A percentile compares a stretch with the other conserved stretches of the same genome.
Conservation (phyloP, 805 yeast genomes). For the Saccharomycopsis synnaedendra region DNA sequence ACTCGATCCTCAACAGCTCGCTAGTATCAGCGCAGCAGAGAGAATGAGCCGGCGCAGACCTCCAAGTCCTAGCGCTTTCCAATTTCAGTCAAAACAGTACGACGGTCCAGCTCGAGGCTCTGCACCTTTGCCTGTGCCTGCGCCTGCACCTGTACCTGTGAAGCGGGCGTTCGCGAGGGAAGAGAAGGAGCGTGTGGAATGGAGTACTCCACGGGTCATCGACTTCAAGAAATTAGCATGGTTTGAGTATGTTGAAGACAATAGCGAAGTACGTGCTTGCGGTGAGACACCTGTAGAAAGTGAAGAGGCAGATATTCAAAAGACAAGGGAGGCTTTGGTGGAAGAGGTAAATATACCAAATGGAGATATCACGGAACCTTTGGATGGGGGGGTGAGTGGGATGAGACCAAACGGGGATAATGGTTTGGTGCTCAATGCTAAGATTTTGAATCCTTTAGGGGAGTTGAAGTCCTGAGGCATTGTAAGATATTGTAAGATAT, state of each 20-base stretch:
- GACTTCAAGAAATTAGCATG: conserved; percentile 16
- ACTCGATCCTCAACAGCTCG: background rate
- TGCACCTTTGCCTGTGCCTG: no score
- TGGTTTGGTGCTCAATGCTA: conserved; percentile 13
- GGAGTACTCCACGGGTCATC: conserved; percentile 19
- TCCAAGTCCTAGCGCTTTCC: no score
- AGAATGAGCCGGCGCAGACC: no score
- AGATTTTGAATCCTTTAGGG: conserved; percentile 12
- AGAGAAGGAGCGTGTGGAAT: conserved; percentile 15
- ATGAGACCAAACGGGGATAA: conserved; percentile 7
- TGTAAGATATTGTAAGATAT: no score
- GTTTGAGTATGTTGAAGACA: conserved; percentile 15
- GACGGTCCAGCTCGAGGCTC: no score
- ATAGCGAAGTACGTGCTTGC: conserved; percentile 21
- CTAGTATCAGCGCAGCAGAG: background rate
- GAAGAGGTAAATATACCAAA: conserved; percentile 16
- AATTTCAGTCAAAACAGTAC: no score
- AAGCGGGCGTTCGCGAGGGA: conserved; percentile 1
- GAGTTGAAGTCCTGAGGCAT: no score
- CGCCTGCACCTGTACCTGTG: no score
- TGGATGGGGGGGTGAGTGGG: conserved; percentile 12
- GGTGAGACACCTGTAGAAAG: conserved; percentile 20
- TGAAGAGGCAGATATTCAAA: conserved; percentile 20
- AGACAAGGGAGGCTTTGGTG: conserved; percentile 18
- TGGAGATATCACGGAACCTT: conserved; percentile 20